A percentile compares a stretch with the other conserved stretches of the same genome.
phyloP scores from a whole-genome alignment of 225 moss, liverwort and hornwort genomes.

The Climacium dendroides region DNA sequence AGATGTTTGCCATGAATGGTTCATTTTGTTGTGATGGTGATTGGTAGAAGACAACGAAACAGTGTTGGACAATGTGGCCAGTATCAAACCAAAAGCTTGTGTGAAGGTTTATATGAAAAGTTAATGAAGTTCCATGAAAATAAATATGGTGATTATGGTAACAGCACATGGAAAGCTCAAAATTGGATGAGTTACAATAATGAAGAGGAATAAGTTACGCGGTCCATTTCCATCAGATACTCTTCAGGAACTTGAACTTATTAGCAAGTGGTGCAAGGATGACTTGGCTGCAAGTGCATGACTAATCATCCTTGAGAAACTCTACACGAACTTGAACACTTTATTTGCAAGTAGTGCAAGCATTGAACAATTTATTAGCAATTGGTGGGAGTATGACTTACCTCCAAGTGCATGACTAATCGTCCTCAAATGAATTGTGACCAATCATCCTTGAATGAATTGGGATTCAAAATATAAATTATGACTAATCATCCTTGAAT shows the following conservation, averaged over 20 bases:
- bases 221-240: not conserved
- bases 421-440: no score
- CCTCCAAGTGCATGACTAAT: no score
- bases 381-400: no score
- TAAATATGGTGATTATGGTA: not conserved
- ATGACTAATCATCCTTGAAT: no score
- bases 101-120: not conserved
- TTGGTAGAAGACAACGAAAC: conserved; percentile 6
- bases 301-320: not conserved
- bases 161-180: no score
- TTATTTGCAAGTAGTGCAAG: no score
- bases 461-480: no score
- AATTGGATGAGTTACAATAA: not conserved
- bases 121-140: not conserved
- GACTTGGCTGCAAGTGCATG: no score
- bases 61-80: not conserved
- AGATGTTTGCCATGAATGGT: conserved; percentile 10
- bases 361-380: no score
- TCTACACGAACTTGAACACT: no score
- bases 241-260: not conserved
- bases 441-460: no score
- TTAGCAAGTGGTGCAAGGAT: not conserved
- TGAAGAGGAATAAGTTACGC: not conserved
- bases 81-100: no score
- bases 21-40: conserved; percentile 23